Conservation (phyloP, 2,329 filamentous ascomycete genomes). For the Cucurbitaria berberidis region DNA sequence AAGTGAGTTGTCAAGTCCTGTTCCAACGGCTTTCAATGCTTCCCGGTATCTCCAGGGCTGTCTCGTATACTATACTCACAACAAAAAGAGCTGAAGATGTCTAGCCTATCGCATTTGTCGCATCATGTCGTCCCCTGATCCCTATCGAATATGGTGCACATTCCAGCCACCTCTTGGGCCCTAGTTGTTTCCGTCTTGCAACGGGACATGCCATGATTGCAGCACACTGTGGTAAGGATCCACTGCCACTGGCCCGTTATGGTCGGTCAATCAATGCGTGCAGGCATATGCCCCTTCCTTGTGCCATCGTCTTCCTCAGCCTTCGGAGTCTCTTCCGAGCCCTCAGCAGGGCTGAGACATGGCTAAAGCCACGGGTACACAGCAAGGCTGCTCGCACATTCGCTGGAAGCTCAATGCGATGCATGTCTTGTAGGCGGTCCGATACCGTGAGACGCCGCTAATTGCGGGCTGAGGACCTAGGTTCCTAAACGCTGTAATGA, state of each 20-base stretch:
- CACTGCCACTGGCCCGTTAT: background rate
- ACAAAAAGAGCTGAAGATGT: background rate
- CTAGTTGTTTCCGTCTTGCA: background rate
- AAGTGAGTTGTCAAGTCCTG: background rate
- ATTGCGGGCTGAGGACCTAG: background rate
- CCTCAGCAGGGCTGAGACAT: background rate
- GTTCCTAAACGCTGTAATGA: background rate
- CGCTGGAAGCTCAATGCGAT: background rate
- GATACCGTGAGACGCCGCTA: background rate
- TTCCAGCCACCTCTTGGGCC: background rate
- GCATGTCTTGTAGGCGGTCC: background rate
- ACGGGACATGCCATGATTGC: background rate
- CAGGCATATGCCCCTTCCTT: background rate
- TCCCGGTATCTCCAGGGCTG: no score
- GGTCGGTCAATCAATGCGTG: background rate
- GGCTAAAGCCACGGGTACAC: background rate
- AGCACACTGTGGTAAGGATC: background rate
- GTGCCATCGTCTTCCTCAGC: background rate
- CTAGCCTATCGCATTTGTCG: background rate
- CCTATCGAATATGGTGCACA: background rate
- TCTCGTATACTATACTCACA: background rate
- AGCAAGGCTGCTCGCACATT: background rate
- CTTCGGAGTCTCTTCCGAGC: background rate
- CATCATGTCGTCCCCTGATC: background rate
- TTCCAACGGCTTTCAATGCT: no score